Evolutionary conservation across 495 filamentous ascomycete genomes (phyloP).

Genomic region (Jackrogersella minutella): DNA sequence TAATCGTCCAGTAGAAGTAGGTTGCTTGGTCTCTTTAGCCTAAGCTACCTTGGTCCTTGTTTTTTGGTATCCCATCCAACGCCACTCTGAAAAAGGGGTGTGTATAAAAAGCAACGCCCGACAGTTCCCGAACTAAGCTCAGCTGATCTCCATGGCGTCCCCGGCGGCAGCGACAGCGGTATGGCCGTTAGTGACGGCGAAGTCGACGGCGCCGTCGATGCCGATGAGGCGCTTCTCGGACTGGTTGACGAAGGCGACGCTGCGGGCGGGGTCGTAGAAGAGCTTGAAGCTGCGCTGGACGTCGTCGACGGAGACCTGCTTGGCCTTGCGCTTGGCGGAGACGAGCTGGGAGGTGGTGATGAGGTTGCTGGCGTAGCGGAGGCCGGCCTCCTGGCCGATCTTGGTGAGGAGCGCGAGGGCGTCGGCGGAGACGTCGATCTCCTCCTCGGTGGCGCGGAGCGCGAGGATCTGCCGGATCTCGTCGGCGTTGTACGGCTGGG

Average conservation of each 20-base stretch:
- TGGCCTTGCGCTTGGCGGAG: slow-evolving; percentile 75
- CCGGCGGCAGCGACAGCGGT: too few relatives aligned
- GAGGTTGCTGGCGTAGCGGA: slow-evolving; percentile 93
- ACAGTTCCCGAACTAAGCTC: neutral
- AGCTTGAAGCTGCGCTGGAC: slow-evolving; percentile 91
- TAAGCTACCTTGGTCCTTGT: slow-evolving; percentile 12
- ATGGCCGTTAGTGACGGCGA: slow-evolving; percentile 68
- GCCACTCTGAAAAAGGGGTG: slow-evolving; percentile 26
- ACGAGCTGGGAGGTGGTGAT: slow-evolving; percentile 92
- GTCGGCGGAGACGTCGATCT: slow-evolving; percentile 87
- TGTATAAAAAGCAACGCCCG: neutral
- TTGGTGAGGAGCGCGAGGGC: slow-evolving; percentile 92
- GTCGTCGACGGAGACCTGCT: slow-evolving; percentile 83
- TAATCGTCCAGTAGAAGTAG: slow-evolving; percentile 14
- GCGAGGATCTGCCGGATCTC: slow-evolving; percentile 90
- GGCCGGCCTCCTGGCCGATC: slow-evolving; percentile 90
- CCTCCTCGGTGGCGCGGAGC: slow-evolving; percentile 93
- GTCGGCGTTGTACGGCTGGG: slow-evolving; percentile 82
- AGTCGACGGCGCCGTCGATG: slow-evolving; percentile 78
- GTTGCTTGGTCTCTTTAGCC: slow-evolving; percentile 19
- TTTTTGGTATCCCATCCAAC: slow-evolving; percentile 43
- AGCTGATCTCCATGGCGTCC: slow-evolving; percentile 83
- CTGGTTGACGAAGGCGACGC: slow-evolving; percentile 87
- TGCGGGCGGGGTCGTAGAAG: slow-evolving; percentile 88
- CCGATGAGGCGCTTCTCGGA: slow-evolving; percentile 94